phyloP scores from a whole-genome alignment of 1,284 basidiomycete genomes.

The Ganoderma resinaceum region DNA sequence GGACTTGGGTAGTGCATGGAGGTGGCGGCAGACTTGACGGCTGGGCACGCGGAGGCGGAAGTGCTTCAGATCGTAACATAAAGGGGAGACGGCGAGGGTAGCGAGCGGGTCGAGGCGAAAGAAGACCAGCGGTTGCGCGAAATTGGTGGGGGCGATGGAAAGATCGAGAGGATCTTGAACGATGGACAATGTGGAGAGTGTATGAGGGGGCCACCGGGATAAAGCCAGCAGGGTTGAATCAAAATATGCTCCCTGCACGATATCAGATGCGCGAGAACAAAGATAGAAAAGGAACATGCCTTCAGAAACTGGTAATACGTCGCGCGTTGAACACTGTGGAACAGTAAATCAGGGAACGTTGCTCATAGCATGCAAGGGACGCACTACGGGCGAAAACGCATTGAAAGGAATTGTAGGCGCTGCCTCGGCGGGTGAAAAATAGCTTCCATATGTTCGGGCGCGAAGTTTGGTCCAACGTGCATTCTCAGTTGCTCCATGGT shows the following conservation, averaged over 20 bases:
- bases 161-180: slow-evolving; percentile 68
- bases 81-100: slow-evolving; percentile 53
- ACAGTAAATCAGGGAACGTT: background rate
- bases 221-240: slow-evolving; percentile 63
- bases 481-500: slow-evolving; percentile 56
- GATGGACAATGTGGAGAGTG: slow-evolving; percentile 60
- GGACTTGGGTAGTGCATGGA: slow-evolving; percentile 44
- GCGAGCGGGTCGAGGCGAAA: slow-evolving; percentile 62
- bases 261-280: slow-evolving; percentile 5
- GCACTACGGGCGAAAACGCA: slow-evolving; percentile 77
- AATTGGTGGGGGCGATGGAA: slow-evolving; percentile 44
- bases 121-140: slow-evolving; percentile 80
- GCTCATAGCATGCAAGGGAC: slow-evolving; percentile 10
- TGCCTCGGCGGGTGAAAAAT: slow-evolving; percentile 53
- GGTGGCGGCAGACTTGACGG: slow-evolving; percentile 55
- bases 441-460: slow-evolving; percentile 71
- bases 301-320: slow-evolving; percentile 75
- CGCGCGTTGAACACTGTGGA: slow-evolving; percentile 65
- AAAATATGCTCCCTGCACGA: slow-evolving; percentile 68
- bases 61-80: slow-evolving; percentile 48
- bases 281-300: slow-evolving; percentile 40
- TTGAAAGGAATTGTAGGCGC: slow-evolving; percentile 50
- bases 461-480: slow-evolving; percentile 67
- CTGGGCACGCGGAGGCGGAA: slow-evolving; percentile 68
- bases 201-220: slow-evolving; percentile 59